Evolutionary conservation across 345 rosid species (phyloP).

Genomic region (Acer saccharum): DNA sequence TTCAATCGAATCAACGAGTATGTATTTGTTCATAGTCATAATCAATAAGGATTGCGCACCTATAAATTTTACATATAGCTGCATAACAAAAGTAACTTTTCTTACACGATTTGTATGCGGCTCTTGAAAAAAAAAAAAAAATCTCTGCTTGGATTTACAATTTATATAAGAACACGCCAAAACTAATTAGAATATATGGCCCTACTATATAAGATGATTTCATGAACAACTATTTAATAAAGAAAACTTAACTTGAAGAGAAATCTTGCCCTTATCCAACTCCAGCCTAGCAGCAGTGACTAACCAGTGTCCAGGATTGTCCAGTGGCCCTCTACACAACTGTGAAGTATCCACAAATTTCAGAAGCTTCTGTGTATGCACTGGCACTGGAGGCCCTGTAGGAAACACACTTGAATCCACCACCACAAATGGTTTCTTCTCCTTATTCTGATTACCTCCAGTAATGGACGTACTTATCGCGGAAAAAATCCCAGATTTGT

Average conservation of each 20-base stretch:
- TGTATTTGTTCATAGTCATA: too few relatives aligned
- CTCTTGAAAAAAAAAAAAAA: not conserved
- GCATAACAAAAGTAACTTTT: not conserved
- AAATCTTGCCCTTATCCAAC: slow-evolving; percentile 73
- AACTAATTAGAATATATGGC: not conserved
- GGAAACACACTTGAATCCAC: slow-evolving; percentile 88
- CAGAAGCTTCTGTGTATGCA: slow-evolving; percentile 62
- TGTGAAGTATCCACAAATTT: slow-evolving; percentile 78
- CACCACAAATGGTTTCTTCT: slow-evolving; percentile 36
- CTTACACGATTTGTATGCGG: not conserved
- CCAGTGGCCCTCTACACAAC: slow-evolving; percentile 72
- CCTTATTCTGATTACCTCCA: slow-evolving; percentile 40
- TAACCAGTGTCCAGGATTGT: slow-evolving; percentile 94
- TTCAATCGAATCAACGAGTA: too few relatives aligned
- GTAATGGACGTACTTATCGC: slow-evolving; percentile 61
- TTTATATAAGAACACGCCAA: not conserved
- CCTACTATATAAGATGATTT: not conserved
- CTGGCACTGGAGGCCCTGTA: slow-evolving; percentile 82
- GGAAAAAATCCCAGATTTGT: slow-evolving; percentile 74
- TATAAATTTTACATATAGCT: too few relatives aligned
- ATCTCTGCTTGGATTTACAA: not conserved
- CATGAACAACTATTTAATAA: slow-evolving; percentile 37
- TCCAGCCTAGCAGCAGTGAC: slow-evolving; percentile 78
- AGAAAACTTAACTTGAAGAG: slow-evolving; percentile 79
- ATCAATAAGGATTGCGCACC: too few relatives aligned